Evolutionary conservation across 768 basidiomycete species (phyloP).

Genomic region (Paxillus ammoniavirescens): DNA sequence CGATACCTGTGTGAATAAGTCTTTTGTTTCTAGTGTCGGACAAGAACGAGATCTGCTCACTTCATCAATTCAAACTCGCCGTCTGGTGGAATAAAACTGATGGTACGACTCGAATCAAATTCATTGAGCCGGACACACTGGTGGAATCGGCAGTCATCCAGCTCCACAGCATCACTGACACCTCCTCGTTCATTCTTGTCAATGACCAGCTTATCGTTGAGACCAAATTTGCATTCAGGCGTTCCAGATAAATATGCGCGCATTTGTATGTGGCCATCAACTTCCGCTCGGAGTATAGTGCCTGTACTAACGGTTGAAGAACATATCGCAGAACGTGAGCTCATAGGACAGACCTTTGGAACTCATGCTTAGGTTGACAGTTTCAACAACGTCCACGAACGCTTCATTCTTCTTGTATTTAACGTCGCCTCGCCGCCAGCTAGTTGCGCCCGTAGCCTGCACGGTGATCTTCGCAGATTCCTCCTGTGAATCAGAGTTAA

Average conservation of each 20-base stretch:
- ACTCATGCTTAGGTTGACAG: slow-evolving; percentile 95
- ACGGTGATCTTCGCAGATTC: slow-evolving; percentile 96
- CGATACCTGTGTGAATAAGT: slow-evolving; percentile 66
- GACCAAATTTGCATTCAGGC: slow-evolving; percentile 97
- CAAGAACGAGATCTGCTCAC: slow-evolving; percentile 40
- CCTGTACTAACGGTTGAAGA: slow-evolving; percentile 44
- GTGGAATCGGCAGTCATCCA: slow-evolving; percentile 98
- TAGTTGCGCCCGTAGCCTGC: slow-evolving; percentile 95
- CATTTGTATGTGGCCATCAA: slow-evolving; percentile 98
- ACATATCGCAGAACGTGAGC: background rate
- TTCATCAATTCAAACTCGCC: slow-evolving; percentile 99
- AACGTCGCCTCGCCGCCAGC: slow-evolving; percentile 93
- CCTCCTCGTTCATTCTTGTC: slow-evolving; percentile 71
- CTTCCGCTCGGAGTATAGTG: slow-evolving; percentile 89
- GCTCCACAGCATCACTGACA: slow-evolving; percentile 74
- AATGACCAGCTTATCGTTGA: slow-evolving; percentile 97
- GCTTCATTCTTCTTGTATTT: slow-evolving; percentile 99
- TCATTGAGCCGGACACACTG: slow-evolving; percentile 95
- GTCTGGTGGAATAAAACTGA: slow-evolving; percentile 97
- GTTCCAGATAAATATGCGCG: slow-evolving; percentile 95
- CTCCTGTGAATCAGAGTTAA: slow-evolving; percentile 52
- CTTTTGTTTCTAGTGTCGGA: slow-evolving; percentile 1
- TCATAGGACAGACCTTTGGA: slow-evolving; percentile 62
- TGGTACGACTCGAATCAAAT: slow-evolving; percentile 91
- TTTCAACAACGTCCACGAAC: slow-evolving; percentile 99